Conservation (phyloP, 2,329 filamentous ascomycete species). For the Phialemonium atrogriseum region DNA sequence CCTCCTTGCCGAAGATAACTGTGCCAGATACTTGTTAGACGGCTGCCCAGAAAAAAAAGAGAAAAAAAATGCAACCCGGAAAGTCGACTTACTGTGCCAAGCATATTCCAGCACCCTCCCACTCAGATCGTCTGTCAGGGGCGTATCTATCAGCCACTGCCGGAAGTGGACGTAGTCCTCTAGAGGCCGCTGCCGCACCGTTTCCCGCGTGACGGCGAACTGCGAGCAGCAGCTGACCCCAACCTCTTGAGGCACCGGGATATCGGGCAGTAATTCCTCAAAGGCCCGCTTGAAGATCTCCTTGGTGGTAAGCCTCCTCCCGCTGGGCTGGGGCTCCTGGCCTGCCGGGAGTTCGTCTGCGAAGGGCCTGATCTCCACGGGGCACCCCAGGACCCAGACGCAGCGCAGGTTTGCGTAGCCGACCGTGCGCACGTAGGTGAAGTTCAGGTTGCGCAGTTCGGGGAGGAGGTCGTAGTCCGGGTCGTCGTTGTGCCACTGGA, state of each 20-base stretch:
- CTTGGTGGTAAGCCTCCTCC: background rate
- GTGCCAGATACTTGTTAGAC: too few relatives aligned
- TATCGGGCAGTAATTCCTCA: background rate
- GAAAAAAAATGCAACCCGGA: too few relatives aligned
- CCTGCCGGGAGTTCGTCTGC: background rate
- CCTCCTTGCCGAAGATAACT: slow-evolving; percentile 51
- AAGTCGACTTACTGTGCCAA: too few relatives aligned
- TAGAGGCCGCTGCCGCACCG: background rate
- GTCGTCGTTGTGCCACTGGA: background rate
- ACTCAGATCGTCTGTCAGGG: background rate
- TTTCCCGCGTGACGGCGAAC: background rate
- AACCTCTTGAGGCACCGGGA: background rate
- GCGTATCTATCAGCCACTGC: background rate
- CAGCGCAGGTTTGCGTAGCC: slow-evolving; percentile 1
- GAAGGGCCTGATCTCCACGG: background rate
- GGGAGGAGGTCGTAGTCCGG: background rate
- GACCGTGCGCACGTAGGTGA: background rate
- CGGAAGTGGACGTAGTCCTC: background rate
- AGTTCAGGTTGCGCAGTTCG: background rate
- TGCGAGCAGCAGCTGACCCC: background rate
- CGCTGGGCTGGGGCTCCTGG: background rate
- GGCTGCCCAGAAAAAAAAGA: too few relatives aligned
- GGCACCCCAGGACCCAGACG: background rate
- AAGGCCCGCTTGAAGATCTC: background rate
- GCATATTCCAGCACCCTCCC: background rate